Conservation (phyloP, 805 yeast species). For the Sugiyamaella qingdaonensis region DNA sequence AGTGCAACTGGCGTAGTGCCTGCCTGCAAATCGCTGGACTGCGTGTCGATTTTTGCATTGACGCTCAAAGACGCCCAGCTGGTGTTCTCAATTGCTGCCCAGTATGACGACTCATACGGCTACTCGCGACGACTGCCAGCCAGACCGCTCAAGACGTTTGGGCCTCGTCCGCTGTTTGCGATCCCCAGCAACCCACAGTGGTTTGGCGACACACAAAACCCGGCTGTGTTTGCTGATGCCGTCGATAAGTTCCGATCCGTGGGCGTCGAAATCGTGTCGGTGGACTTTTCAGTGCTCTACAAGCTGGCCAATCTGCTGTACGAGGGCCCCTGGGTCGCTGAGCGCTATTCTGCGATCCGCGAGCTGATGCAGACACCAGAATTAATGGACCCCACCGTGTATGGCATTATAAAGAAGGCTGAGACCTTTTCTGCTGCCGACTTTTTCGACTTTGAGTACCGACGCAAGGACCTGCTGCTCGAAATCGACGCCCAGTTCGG, state of each 20-base stretch:
- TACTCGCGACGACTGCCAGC: conserved; percentile 74
- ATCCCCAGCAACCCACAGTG: conserved; percentile 71
- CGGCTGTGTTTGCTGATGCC: conserved; percentile 60
- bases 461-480: conserved; percentile 74
- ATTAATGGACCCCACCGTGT: conserved; percentile 80
- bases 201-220: conserved; percentile 79
- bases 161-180: conserved; percentile 59
- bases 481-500: conserved; percentile 51
- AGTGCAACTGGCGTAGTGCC: conserved; percentile 94
- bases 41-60: conserved; percentile 80
- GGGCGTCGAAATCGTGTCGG: conserved; percentile 57
- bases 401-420: conserved; percentile 71
- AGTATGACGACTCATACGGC: conserved; percentile 70
- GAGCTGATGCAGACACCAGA: conserved; percentile 70
- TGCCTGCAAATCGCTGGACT: conserved; percentile 91
- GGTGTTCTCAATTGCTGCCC: conserved; percentile 65
- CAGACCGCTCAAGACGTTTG: conserved; percentile 58
- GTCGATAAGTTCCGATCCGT: conserved; percentile 47
- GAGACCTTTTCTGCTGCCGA: conserved; percentile 75
- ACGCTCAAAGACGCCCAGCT: conserved; percentile 80
- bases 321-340: conserved; percentile 99
- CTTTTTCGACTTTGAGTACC: conserved; percentile 80
- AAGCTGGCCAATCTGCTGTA: conserved; percentile 83
- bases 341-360: conserved; percentile 78
- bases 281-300: conserved; percentile 72